phyloP scores from a whole-genome alignment of 129 eudicot genomes.

The Saussurea involucrata region DNA sequence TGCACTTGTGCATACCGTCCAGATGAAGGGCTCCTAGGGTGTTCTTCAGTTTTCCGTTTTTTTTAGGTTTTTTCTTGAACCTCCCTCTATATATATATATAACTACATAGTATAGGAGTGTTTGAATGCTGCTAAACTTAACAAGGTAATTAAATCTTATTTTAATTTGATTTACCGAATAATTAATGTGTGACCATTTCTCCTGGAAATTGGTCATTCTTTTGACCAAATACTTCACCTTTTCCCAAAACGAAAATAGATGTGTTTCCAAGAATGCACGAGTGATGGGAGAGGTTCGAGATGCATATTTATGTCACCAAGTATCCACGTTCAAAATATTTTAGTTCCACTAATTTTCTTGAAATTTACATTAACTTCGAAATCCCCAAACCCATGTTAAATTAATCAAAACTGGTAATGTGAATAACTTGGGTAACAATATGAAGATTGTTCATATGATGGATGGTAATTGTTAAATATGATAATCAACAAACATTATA shows the following conservation, averaged over 20 bases:
- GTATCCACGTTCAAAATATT: slow-evolving; percentile 17
- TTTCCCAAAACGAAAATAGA: not conserved
- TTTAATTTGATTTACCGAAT: not conserved
- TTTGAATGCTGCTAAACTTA: not conserved
- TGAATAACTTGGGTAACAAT: no score
- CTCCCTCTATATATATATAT: not conserved
- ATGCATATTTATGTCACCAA: slow-evolving; percentile 14
- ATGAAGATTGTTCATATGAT: no score
- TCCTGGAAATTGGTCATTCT: slow-evolving; percentile 18
- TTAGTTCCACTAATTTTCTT: slow-evolving; percentile 15
- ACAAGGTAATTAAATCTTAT: not conserved
- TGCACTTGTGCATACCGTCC: no score
- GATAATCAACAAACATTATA: no score
- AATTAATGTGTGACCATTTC: not conserved
- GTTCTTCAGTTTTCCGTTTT: no score
- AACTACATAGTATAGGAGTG: not conserved
- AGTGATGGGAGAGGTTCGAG: slow-evolving; percentile 28
- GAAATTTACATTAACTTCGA: not conserved
- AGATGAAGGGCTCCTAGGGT: no score
- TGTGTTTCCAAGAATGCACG: slow-evolving; percentile 32
- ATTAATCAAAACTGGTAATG: not conserved
- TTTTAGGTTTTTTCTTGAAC: no score
- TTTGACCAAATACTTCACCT: slow-evolving; percentile 22
- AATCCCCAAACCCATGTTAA: not conserved
- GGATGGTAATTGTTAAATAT: no score